Conservation (phyloP, 345 rosid species). For the Brassica carinata region DNA sequence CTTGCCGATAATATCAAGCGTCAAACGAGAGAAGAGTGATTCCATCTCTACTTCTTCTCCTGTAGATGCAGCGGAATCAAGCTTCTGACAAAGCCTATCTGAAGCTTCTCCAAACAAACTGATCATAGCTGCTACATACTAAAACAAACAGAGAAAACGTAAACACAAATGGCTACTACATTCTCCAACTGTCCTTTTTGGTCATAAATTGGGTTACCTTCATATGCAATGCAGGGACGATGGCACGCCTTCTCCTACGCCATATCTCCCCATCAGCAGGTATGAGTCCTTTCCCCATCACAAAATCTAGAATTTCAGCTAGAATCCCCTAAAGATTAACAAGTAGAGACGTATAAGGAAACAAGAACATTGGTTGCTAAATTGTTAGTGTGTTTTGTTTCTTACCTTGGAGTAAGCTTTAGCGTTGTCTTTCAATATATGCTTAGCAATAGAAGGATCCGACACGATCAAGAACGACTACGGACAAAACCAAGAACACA, state of each 20-base stretch:
- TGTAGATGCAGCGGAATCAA: constrained; percentile 70
- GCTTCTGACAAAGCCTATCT: constrained; percentile 82
- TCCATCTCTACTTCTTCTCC: constrained; percentile 95
- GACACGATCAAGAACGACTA: constrained; percentile 94
- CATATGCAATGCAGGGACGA: constrained; percentile 92
- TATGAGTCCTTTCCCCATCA: constrained; percentile 96
- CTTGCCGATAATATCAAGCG: constrained; percentile 90
- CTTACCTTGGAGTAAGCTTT: constrained; percentile 88
- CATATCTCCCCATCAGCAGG: constrained; percentile 97
- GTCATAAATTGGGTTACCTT: constrained; percentile 50
- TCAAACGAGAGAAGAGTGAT: constrained; percentile 92
- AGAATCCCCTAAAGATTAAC: constrained; percentile 71
- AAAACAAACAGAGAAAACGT: constrained; percentile 18
- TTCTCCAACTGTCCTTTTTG: not conserved
- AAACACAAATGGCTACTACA: not conserved
- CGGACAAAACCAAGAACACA: constrained; percentile 28
- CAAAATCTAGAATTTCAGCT: constrained; percentile 95
- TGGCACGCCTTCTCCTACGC: constrained; percentile 90
- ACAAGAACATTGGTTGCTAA: not conserved
- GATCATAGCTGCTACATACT: constrained; percentile 97
- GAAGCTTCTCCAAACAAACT: constrained; percentile 81
- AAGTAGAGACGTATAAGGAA: constrained; percentile 24
- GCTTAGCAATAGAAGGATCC: constrained; percentile 91
- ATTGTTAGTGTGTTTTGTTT: not conserved
- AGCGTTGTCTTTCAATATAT: constrained; percentile 78